Percentiles rank a stretch among this genome's conserved stretches.
Evolutionary conservation across 2,329 filamentous ascomycete genomes (phyloP).

Genomic region (Hypocreales sp.): DNA sequence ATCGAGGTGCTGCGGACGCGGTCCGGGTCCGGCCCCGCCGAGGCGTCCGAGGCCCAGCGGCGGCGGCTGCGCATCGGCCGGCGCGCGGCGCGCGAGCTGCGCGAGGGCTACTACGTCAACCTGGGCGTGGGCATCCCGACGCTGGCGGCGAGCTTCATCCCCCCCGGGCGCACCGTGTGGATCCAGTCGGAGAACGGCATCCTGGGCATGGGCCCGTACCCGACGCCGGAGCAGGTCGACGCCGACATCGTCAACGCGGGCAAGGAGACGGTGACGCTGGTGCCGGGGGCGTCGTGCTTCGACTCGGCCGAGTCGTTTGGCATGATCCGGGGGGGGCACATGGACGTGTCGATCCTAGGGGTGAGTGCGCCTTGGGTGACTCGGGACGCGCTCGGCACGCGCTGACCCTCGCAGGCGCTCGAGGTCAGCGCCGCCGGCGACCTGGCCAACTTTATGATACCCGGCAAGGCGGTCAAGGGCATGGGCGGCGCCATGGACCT

Average conservation of each 20-base stretch:
- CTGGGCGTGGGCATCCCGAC: conserved; percentile 77
- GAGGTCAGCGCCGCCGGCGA: conserved; percentile 69
- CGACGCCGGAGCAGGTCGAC: conserved; percentile 55
- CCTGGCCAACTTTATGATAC: conserved; percentile 82
- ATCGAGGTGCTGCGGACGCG: conserved; percentile 54
- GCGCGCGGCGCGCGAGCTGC: conserved; percentile 66
- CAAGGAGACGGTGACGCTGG: conserved; percentile 72
- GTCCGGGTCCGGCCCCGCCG: conserved; percentile 19
- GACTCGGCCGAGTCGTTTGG: conserved; percentile 70
- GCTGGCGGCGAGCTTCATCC: conserved; percentile 63
- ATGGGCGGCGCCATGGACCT: conserved; percentile 72
- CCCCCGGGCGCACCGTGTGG: conserved; percentile 56
- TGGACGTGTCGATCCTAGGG: conserved; percentile 72
- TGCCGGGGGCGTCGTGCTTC: conserved; percentile 63
- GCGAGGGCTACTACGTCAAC: conserved; percentile 68
- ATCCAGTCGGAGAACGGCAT: conserved; percentile 81
- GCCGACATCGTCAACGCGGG: conserved; percentile 74
- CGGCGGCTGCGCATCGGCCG: conserved; percentile 59
- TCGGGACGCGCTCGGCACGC: conserved; percentile 1
- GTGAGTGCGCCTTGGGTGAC: conserved; percentile 14
- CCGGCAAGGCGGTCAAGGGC: conserved; percentile 74
- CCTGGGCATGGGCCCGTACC: conserved; percentile 70
- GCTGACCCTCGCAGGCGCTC: conserved; percentile 31
- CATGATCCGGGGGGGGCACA: conserved; percentile 76
- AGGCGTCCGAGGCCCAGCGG: conserved; percentile 26